Evolutionary conservation across 2,329 filamentous ascomycete species (phyloP), one percentile per base, ranked within the genome.

Genomic region (Penicillium griseofulvum): DNA sequence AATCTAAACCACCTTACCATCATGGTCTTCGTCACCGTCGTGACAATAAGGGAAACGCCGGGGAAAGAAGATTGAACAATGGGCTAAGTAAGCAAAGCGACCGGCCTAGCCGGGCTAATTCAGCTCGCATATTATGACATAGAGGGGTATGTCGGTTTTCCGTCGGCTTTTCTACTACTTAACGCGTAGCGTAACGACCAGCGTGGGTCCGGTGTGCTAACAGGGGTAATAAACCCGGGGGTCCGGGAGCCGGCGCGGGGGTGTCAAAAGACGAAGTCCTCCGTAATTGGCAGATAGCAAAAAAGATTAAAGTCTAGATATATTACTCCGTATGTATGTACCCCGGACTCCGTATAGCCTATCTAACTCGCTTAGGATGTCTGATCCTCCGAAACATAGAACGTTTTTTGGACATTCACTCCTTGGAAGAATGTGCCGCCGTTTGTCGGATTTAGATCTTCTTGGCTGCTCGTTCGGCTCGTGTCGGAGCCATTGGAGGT

Each of bases 371-470:
- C 5, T n/a, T 34, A 49, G 3, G 52, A 56, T 11, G 45, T 39
- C 9, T 66, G 60, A 57, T 63, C 62, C 11, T 63, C 64, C 24
- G 69, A 69, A 46, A 72, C 66, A 44, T 65, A 60, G 37, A 72
- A 72, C 6, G 69, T 66, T 55, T 70, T 72, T 36, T 72, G 70
- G 24, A 72, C 67, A 60, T 67, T 72, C 31, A 72, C 70, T 1
- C 68, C 70, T 12, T 50, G 49, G 31, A 62, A 59, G 28, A 64
- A 61, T 1, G 65, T 62, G 7, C 60, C 58, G 8, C 57, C 38
- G 22, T 60, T 58, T 17, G 57, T 64, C 8, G 70, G 68, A 54
- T 71, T 68, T 29, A 72, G 55, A 39, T 70, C 61, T 54, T 71
- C 70, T 54, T 71, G 70, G 43, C 70, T 72, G 54, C 69, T 72